A percentile compares a stretch with the other conserved stretches of the same genome.
Conservation (phyloP, 2,329 filamentous ascomycete species). For the Akanthomyces lecanii region DNA sequence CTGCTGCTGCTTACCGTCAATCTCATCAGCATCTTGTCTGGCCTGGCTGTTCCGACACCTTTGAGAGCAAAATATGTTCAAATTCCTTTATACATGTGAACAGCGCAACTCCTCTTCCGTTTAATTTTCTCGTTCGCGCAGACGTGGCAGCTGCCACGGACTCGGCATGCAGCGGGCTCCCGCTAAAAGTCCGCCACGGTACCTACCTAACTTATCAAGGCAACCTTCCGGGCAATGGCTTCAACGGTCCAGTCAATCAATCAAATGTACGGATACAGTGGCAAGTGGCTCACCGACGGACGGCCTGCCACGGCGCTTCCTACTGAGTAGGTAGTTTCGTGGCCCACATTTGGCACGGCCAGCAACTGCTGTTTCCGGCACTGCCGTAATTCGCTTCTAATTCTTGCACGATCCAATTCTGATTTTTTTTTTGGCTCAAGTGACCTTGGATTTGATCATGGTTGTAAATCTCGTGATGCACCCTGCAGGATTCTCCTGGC, state of each 20-base stretch:
- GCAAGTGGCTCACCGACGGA: no score
- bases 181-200: not conserved
- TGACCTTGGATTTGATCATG: not conserved
- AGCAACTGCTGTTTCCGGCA: constrained; percentile 9
- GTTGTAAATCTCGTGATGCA: no score
- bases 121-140: not conserved
- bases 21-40: not conserved
- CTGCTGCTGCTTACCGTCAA: not conserved
- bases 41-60: not conserved
- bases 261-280: no score
- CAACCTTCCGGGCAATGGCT: no score
- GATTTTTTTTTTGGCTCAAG: not conserved
- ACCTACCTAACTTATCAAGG: no score
- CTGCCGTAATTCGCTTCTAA: not conserved
- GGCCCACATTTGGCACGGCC: not conserved
- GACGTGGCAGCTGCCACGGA: not conserved
- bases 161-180: not conserved
- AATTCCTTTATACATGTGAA: not conserved
- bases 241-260: no score
- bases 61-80: not conserved
- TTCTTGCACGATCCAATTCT: not conserved
- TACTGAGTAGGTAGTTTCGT: no score
- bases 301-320: no score
- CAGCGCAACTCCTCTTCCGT: not conserved
- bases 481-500: no score